These are phyloP conservation scores for Cinnamomum chago DNA, from an alignment of 164 flowering plant genomes.

Conservation along the genomic window DNA sequence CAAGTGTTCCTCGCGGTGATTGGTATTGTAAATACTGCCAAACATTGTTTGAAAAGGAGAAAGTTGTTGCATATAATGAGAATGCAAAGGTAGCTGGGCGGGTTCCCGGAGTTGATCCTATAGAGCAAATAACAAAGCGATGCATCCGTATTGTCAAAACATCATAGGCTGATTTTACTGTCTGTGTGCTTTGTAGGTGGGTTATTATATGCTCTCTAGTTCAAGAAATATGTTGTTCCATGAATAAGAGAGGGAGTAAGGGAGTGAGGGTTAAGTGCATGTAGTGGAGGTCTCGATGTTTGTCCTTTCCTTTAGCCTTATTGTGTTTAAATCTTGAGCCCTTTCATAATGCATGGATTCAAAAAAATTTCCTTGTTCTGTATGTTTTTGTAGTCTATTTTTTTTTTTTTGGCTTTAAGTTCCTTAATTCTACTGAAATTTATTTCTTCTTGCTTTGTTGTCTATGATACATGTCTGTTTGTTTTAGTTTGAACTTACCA, in stretches of 20 bases:
- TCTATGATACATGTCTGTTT: too few relatives aligned
- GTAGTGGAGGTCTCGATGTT: too few relatives aligned
- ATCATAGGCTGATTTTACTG: conserved; percentile 41
- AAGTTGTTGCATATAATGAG: conserved; percentile 46
- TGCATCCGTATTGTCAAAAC: conserved; percentile 55
- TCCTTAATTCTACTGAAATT: too few relatives aligned
- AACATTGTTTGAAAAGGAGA: conserved; percentile 45
- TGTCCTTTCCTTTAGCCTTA: too few relatives aligned
- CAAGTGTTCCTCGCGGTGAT: conserved; percentile 41
- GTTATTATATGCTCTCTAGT: neutral
- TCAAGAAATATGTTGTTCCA: neutral
- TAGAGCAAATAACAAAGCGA: conserved; percentile 56
- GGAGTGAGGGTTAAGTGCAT: too few relatives aligned
- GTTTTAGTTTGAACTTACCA: too few relatives aligned
- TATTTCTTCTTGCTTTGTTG: too few relatives aligned
- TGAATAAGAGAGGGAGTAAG: neutral
- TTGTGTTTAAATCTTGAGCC: neutral
- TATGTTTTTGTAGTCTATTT: too few relatives aligned
- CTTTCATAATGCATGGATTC: neutral
- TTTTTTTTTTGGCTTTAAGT: too few relatives aligned
- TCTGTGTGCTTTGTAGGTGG: conserved; percentile 84
- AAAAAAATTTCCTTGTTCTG: too few relatives aligned
- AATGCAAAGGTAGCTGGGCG: conserved; percentile 88
- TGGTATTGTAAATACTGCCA: conserved; percentile 75
- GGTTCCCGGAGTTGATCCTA: conserved; percentile 60